These are phyloP conservation scores for Fusarium nisikadoi DNA, from an alignment of 2,329 filamentous ascomycete species.

Conservation along the genomic window DNA sequence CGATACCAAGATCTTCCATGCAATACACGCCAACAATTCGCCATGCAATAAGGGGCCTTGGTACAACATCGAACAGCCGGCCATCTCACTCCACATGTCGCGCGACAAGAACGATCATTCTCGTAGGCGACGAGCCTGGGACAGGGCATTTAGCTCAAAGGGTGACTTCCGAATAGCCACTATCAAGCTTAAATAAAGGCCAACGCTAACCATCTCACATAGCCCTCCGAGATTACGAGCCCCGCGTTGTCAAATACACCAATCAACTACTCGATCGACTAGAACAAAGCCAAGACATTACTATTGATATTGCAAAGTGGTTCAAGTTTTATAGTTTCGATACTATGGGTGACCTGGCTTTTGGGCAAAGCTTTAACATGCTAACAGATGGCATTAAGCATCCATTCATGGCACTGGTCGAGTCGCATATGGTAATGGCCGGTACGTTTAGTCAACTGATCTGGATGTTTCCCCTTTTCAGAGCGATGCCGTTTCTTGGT, in stretches of 20 bases:
- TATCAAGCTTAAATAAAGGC: fast-evolving
- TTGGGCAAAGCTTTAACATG: neutral
- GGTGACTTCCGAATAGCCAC: fast-evolving
- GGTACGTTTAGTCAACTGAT: neutral
- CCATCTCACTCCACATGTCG: neutral
- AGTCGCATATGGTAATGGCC: neutral
- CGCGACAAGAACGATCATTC: neutral
- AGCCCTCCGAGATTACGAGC: neutral
- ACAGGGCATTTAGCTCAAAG: neutral
- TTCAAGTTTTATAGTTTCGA: neutral
- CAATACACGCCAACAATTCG: neutral
- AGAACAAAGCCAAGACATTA: fast-evolving
- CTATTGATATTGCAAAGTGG: neutral
- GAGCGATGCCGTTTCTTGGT: neutral
- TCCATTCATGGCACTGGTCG: neutral
- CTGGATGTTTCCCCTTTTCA: neutral
- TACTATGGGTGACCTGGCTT: neutral
- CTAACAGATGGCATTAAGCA: neutral
- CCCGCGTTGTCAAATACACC: neutral
- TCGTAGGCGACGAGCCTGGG: neutral
- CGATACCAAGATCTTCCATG: neutral
- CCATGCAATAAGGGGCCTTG: neutral
- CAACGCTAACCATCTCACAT: fast-evolving
- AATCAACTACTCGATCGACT: neutral
- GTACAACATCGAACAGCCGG: neutral